Evolutionary conservation across 345 rosid species (phyloP).

Genomic region (Noccaea bulbosa): DNA sequence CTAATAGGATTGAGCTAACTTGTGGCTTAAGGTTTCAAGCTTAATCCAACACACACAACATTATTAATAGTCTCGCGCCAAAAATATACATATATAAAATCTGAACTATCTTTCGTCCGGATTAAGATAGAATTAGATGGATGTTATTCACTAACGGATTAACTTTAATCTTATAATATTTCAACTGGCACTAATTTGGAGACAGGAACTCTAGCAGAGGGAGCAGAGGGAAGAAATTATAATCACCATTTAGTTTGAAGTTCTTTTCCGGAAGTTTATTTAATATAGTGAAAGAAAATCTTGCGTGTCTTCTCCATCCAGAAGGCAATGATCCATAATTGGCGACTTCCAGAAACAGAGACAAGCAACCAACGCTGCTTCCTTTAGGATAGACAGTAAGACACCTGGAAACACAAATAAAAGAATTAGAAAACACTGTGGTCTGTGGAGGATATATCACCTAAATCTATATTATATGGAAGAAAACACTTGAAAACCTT

Average conservation of each 20-base stretch:
- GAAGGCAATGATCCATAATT: slow-evolving; percentile 58
- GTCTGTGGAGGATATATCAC: background rate
- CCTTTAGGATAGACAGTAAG: slow-evolving; percentile 47
- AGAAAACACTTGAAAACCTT: background rate
- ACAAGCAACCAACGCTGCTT: slow-evolving; percentile 50
- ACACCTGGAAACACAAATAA: background rate
- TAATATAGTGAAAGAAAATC: slow-evolving; percentile 49
- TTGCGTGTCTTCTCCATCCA: slow-evolving; percentile 80
- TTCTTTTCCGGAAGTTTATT: slow-evolving; percentile 53
- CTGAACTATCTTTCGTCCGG: no score
- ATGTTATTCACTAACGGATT: no score
- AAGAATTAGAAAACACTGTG: background rate
- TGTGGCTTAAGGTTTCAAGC: no score
- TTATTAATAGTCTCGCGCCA: background rate
- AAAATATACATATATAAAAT: no score
- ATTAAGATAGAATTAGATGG: no score
- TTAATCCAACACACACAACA: no score
- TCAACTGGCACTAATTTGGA: background rate
- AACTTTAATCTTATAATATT: no score
- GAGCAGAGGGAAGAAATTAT: background rate
- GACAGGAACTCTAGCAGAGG: background rate
- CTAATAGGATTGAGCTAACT: no score
- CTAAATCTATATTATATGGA: background rate
- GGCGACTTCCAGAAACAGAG: slow-evolving; percentile 68
- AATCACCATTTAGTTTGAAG: background rate